These are phyloP conservation scores for Glycine soja DNA, from an alignment of 306 rosid genomes.

Conservation along the genomic window DNA sequence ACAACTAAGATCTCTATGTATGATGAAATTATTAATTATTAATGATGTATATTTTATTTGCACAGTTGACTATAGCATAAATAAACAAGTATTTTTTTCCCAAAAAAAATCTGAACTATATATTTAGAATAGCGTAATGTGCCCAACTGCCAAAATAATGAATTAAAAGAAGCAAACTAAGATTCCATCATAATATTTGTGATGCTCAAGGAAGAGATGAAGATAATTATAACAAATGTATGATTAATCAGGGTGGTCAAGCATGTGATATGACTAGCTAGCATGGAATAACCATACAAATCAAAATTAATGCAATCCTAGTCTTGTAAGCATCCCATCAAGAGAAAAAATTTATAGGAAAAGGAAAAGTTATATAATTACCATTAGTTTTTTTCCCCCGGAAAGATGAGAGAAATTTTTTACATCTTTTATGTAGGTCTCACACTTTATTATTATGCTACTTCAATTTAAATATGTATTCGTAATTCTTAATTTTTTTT, in stretches of 20 bases:
- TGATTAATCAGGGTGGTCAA: not conserved
- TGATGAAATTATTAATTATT: constrained; percentile 6
- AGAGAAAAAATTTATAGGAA: not conserved
- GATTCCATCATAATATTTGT: constrained; percentile 4
- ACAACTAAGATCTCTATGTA: not conserved
- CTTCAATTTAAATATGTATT: too few species aligned
- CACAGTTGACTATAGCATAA: constrained; percentile 20
- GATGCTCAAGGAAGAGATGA: not conserved
- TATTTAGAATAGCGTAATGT: not conserved
- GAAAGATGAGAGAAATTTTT: too few species aligned
- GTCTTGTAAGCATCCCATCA: not conserved
- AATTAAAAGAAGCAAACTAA: constrained; percentile 1
- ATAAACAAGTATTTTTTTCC: not conserved
- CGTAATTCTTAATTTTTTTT: too few species aligned
- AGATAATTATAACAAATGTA: not conserved
- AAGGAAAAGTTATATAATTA: not conserved
- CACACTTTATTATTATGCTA: too few species aligned
- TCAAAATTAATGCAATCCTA: not conserved
- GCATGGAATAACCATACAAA: not conserved
- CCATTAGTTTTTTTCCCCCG: too few species aligned
- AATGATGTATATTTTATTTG: not conserved
- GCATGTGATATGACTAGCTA: constrained; percentile 34
- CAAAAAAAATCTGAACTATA: not conserved
- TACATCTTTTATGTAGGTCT: too few species aligned
- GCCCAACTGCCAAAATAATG: constrained; percentile 43